These are phyloP conservation scores for Colletotrichum horii DNA, from an alignment of 2,329 filamentous ascomycete species.

Conservation along the genomic window DNA sequence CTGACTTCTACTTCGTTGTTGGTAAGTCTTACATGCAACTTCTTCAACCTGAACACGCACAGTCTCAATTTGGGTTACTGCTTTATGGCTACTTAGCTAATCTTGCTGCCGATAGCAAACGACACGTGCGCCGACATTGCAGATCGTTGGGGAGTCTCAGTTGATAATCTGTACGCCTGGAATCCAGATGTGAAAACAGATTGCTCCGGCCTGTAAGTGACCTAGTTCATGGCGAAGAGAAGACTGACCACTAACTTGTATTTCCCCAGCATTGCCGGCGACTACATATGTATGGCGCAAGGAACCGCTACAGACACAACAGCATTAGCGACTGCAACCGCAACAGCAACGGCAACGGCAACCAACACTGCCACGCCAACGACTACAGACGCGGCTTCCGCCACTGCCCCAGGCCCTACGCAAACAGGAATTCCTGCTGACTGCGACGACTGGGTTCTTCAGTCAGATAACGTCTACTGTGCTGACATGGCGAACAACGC, in stretches of 20 bases:
- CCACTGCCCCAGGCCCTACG: neutral
- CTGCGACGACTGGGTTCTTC: neutral
- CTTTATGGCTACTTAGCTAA: neutral
- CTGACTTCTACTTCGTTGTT: neutral
- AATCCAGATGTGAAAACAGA: neutral
- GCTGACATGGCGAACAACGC: neutral
- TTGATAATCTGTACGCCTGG: neutral
- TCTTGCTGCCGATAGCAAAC: neutral
- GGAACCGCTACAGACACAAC: neutral
- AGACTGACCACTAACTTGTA: neutral
- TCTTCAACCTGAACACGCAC: neutral
- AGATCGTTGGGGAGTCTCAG: neutral
- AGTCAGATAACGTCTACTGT: neutral
- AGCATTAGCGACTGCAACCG: neutral
- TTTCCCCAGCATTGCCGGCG: neutral
- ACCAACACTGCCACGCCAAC: neutral
- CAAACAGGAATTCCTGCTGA: neutral
- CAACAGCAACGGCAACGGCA: neutral
- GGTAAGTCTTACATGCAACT: neutral
- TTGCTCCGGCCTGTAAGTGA: neutral
- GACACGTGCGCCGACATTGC: neutral
- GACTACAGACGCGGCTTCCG: neutral
- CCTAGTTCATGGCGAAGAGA: neutral
- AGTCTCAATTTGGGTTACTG: neutral
- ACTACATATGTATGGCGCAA: neutral